phyloP scores from a whole-genome alignment of 2,329 filamentous ascomycete genomes.

The Exophiala mesophila region DNA sequence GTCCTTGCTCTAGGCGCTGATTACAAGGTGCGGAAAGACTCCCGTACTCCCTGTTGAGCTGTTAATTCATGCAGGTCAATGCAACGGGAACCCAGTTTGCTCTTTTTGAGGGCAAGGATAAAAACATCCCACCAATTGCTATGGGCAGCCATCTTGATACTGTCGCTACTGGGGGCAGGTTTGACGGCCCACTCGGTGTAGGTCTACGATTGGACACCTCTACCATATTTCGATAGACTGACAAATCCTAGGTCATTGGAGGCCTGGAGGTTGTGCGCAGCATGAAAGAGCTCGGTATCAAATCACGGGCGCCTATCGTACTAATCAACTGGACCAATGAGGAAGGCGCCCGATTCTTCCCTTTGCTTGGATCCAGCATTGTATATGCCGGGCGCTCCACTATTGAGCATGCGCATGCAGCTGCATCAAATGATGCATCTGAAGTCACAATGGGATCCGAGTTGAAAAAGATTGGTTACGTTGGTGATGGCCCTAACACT shows the following conservation, averaged over 20 bases:
- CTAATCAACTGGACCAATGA: constrained; percentile 32
- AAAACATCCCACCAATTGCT: constrained; percentile 27
- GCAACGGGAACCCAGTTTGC: constrained; percentile 35
- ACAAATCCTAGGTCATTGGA: constrained; percentile 17
- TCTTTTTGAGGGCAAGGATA: constrained; percentile 27
- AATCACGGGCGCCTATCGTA: constrained; percentile 24
- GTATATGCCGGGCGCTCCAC: constrained; percentile 21
- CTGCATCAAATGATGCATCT: constrained; percentile 12
- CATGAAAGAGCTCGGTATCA: constrained; percentile 32
- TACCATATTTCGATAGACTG: too few relatives aligned
- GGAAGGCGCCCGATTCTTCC: constrained; percentile 20
- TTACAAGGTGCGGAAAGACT: constrained; percentile 21
- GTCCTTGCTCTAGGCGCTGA: constrained; percentile 23
- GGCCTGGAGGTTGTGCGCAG: constrained; percentile 35
- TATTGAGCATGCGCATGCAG: constrained; percentile 6
- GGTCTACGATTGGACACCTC: too few relatives aligned
- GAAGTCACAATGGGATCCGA: constrained; percentile 17
- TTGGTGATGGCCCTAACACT: constrained; percentile 17
- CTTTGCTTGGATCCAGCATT: constrained; percentile 13
- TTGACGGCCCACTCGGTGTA: constrained; percentile 27
- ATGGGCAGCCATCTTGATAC: constrained; percentile 29
- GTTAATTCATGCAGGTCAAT: constrained; percentile 25
- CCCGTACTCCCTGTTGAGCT: too few relatives aligned
- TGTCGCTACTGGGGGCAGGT: constrained; percentile 27
- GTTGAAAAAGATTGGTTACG: constrained; percentile 16